Evolutionary conservation across 2,329 filamentous ascomycete species (phyloP), one percentile per base, ranked within the genome.

Genomic region (Cercospora sojina): DNA sequence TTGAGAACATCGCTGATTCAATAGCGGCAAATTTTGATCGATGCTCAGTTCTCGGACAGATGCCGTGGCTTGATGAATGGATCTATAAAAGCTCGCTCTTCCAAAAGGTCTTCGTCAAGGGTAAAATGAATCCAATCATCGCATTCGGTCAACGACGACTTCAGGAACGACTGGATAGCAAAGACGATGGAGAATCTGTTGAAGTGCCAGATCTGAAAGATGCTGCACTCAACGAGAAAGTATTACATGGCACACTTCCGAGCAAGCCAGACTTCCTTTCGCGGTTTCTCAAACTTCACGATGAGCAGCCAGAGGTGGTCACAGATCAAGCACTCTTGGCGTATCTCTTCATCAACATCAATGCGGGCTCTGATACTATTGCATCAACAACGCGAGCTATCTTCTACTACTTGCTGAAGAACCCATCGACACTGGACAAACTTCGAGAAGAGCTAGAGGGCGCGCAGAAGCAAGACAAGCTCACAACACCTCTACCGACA

Each of bases 191-290:
- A 57, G 10, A 12, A n/a, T 23, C 16, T 9, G 35, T 18, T 16
- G 8, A 23, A 23, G 53, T 41, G 53, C 59, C 65, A 32, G 58
- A 59, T 12, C 55, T 71, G 20, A 56, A 62, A 1, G 72, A 74
- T 31, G 65, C 71, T 8, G 47, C 47, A 9, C 58, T 74, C 8
- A 55, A 51, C 8, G 67, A 63, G 20, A 73, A 73, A 51, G 71
- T 73, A 12, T 51, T 72, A 10, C 66, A 73, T 27, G 70, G 68
- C 29, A 70, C 66, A n/a, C 32, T 69, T n/a, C 70, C 67, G 32
- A 71, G 65, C 70, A 73, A 74, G 51, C 70, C 70, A 8, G 72
- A 75, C 66, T 75, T 75, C 62, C 60, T 75, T 7, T 74, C 73
- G 3, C 70, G 72, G 20, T 75, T 74, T 60, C 64, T 74, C 32